Base-by-base conservation (phyloP, 805 yeast genomes). In the Danielozyma ontarioensis region DNA sequence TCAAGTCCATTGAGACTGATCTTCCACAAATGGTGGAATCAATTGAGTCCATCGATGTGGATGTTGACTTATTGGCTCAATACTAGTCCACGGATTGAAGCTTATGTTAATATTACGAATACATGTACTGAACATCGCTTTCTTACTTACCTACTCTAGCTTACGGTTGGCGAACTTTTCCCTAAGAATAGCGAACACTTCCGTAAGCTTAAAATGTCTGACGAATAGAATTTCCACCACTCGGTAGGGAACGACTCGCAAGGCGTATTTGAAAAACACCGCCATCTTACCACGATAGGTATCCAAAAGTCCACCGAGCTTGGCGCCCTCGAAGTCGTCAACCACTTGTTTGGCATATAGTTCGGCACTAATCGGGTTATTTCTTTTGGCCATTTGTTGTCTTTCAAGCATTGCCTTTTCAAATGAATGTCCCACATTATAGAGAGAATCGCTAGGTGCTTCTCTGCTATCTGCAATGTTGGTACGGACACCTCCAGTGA, bases 401-500 rank as follows among this genome's bases (percentile, higher is more conserved):
- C 90, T 68, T 26, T 51, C 57, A 16, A 51, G 59, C 38, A 80
- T 60, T 0, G 80, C 72, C 15, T 58, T 62, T 15, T 53, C 50
- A 33, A 78, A 77, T 6, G 22, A 19, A 32, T 72, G 83, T 3
- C 73, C 71, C 22, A 59, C 52, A 37, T 72, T 62, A 49, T 66
- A 82, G 28, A 75, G 48, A 0, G 89, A 80, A 17, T 50, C 56
- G n/a, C 54, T 55, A 3, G 84, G 82, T 23, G 82, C 52, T 1
- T 75, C 70, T 43, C 86, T 66, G 2, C 63, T 73, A 45, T 83
- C 90, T 0, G 78, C 83, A 45, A 84, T 81, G 36, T 78, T 68
- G 0, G 93, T 81, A 15, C 62, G 59, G 19, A 84, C 93, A 24
- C 84, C 90, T 19, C 94, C 94, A 6, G 93, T 83, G 26, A 82